Percentiles rank a stretch among this genome's conserved stretches.
These are phyloP conservation scores for Hydrangea macrophylla DNA, from an alignment of 148 eudicot species.

Conservation along the genomic window DNA sequence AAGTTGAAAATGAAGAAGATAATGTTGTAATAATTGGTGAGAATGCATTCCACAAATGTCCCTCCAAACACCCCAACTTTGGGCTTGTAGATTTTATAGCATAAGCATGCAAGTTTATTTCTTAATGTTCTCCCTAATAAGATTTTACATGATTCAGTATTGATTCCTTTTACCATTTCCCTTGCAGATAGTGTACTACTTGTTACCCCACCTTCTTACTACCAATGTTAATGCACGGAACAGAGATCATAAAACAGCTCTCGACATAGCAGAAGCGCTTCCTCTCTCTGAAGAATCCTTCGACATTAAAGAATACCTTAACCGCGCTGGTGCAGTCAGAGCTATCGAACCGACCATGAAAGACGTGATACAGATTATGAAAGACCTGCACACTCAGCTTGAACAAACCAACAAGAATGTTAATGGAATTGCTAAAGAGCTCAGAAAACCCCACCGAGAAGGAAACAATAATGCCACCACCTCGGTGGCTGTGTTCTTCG, in stretches of 20 bases:
- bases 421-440: conserved; percentile 73
- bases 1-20: no score
- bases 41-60: no score
- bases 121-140: not conserved
- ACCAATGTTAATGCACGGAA: conserved; percentile 64
- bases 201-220: conserved; percentile 51
- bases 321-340: conserved; percentile 55
- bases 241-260: conserved; percentile 72
- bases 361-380: conserved; percentile 70
- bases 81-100: not conserved
- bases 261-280: conserved; percentile 74
- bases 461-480: conserved; percentile 86
- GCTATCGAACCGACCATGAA: conserved; percentile 71
- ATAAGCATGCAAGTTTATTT: not conserved
- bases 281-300: conserved; percentile 74
- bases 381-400: conserved; percentile 71
- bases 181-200: conserved; percentile 64
- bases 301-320: conserved; percentile 43
- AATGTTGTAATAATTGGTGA: no score
- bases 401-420: conserved; percentile 76
- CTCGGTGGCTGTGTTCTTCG: conserved; percentile 80
- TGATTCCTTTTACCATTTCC: not conserved
- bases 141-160: not conserved
- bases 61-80: no score
- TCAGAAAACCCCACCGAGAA: conserved; percentile 78